Evolutionary conservation across 2,329 filamentous ascomycete genomes (phyloP), one percentile per base, ranked within the genome.

Genomic region (Colletotrichum scovillei): DNA sequence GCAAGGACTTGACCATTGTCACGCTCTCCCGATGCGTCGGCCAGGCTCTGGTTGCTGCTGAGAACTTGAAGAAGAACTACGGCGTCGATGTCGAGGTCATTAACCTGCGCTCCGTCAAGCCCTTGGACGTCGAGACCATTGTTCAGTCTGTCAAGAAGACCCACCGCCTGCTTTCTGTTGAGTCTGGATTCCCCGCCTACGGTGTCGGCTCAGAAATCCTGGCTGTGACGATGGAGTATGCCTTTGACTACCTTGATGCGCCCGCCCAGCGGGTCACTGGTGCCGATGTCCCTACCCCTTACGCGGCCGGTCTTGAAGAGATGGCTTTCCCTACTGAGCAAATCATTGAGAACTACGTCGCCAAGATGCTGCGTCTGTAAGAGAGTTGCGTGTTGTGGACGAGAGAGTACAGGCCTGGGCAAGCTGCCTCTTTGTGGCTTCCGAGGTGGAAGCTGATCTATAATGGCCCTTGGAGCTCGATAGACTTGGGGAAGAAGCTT

Each of bases 131-230:
- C 73, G 95, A 98, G 85, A 90, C 95, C 77, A 98, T 99, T 80
- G 89, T 98, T 85, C 95, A 97, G 84, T 98, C 95, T 14, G 92
- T 99, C 83, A 98, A 99, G 94, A 99, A 99, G 93, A 99, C 97
- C 22, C 93, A 94, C 83, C 94, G 93, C 81, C 91, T 99, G 75
- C 90, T 99, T 84, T 92, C 92, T 55, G 95, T 99, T 78, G 96
- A 98, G 87, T 98, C 95, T 70, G 97, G 96, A 76, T 99, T 95
- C 91, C 97, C 97, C 76, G 94, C 94, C 80, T 99, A 95, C 82
- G 97, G 97, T 83, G 95, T 99, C 78, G 91, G 92, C 73, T 91
- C 96, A 71, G 97, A 99, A 88, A 95, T 99, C 79, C 91, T 99
- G 76, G 97, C 97, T 73, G 88, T 98, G 74, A 92, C 95, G 76